These are phyloP conservation scores for Gymnopus androsaceus DNA, from an alignment of 1,284 basidiomycete genomes.

Conservation along the genomic window DNA sequence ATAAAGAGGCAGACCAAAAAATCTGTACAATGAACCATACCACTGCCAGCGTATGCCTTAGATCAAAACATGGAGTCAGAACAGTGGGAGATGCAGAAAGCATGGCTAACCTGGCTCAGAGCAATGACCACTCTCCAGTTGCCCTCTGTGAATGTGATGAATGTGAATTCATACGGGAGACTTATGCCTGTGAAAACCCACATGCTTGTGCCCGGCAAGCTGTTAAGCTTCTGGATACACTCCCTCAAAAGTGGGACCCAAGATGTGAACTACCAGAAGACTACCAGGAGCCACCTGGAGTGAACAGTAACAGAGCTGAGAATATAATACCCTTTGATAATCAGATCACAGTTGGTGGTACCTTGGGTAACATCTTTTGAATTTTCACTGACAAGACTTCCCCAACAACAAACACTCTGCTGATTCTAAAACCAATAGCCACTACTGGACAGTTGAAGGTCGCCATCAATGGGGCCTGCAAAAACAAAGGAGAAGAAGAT, in stretches of 20 bases:
- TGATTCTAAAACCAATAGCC: too few relatives aligned
- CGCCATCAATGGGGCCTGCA: too few relatives aligned
- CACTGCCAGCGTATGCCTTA: background rate
- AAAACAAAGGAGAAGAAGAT: too few relatives aligned
- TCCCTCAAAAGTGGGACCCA: conserved; percentile 8
- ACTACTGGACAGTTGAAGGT: too few relatives aligned
- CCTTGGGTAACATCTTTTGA: too few relatives aligned
- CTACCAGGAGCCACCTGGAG: too few relatives aligned
- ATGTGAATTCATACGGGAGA: background rate
- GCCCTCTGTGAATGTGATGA: background rate
- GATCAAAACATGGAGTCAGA: background rate
- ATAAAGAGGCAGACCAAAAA: background rate
- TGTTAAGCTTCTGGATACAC: background rate
- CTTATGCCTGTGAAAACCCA: background rate
- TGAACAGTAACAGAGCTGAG: too few relatives aligned
- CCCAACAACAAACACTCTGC: too few relatives aligned
- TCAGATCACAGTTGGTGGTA: too few relatives aligned
- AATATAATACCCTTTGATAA: too few relatives aligned
- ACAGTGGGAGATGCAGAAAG: background rate
- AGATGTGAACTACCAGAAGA: conserved; percentile 2
- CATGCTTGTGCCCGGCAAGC: background rate
- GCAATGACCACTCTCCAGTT: background rate
- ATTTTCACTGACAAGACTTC: too few relatives aligned
- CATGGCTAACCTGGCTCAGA: background rate
- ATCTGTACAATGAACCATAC: background rate